Evolutionary conservation across 2,329 filamentous ascomycete genomes (phyloP).

Genomic region (Fusarium proliferatum): DNA sequence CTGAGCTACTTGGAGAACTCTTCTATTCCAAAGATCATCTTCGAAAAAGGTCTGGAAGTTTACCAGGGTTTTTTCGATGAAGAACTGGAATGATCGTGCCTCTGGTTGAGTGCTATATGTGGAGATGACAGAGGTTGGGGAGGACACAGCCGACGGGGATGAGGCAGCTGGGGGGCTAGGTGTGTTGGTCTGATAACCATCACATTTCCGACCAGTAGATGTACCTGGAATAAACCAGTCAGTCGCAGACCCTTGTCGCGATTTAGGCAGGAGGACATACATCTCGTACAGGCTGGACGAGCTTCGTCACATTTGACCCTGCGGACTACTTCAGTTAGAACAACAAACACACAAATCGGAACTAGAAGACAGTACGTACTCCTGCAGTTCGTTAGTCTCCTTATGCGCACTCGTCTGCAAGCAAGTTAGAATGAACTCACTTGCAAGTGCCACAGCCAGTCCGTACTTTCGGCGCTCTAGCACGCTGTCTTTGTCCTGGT

Average conservation of each 20-base stretch:
- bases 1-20: slow-evolving; percentile 15
- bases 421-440: background rate
- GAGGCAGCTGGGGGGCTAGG: background rate
- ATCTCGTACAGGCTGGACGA: slow-evolving; percentile 9
- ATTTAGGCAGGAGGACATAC: background rate
- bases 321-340: background rate
- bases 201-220: slow-evolving; percentile 26
- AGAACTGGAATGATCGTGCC: slow-evolving; percentile 21
- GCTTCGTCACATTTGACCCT: slow-evolving; percentile 27
- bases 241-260: accelerated
- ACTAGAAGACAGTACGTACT: background rate
- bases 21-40: slow-evolving; percentile 20
- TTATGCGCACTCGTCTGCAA: accelerated
- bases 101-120: background rate
- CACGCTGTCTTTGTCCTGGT: slow-evolving; percentile 11
- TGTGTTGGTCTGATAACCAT: background rate
- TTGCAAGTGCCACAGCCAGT: slow-evolving; percentile 30
- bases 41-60: slow-evolving; percentile 28
- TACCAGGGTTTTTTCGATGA: slow-evolving; percentile 21
- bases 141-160: background rate
- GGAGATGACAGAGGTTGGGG: background rate
- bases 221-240: background rate
- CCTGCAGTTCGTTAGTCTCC: background rate
- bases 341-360: accelerated
- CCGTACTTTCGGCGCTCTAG: slow-evolving; percentile 8